Evolutionary conservation across 768 basidiomycete genomes (phyloP).

Genomic region (Tylopilus cervinicoccineus): DNA sequence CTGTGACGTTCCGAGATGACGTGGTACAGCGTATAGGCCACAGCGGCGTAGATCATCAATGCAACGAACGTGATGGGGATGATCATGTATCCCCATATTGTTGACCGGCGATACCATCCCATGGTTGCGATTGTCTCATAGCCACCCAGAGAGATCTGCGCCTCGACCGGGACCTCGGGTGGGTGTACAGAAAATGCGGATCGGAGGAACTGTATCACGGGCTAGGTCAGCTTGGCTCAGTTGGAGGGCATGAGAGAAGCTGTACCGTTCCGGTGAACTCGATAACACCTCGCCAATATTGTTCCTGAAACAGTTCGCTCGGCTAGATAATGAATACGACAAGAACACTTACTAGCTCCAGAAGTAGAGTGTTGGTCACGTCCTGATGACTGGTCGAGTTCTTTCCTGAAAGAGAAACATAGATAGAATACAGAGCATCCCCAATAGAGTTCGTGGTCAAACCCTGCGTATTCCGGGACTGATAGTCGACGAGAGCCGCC

Average conservation of each 20-base stretch:
- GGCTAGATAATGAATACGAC: not conserved
- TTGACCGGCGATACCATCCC: not conserved
- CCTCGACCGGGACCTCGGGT: not conserved
- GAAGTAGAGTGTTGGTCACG: not conserved
- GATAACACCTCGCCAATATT: constrained; percentile 14
- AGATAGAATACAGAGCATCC: constrained; percentile 16
- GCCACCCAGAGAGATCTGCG: not conserved
- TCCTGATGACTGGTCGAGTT: not conserved
- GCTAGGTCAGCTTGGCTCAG: not conserved
- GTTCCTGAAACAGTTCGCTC: not conserved
- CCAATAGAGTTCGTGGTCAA: constrained; percentile 14
- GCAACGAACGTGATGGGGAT: constrained; percentile 6
- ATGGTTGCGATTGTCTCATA: not conserved
- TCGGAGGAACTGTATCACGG: not conserved
- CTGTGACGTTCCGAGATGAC: not conserved
- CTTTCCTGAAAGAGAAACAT: not conserved
- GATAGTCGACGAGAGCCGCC: constrained; percentile 5
- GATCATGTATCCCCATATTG: constrained; percentile 1
- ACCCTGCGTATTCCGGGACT: constrained; percentile 10
- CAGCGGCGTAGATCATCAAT: constrained; percentile 4
- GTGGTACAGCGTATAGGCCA: constrained; percentile 7
- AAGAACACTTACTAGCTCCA: constrained; percentile 1
- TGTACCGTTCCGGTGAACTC: constrained; percentile 17
- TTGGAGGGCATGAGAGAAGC: not conserved
- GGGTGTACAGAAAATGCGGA: constrained; percentile 9